These are phyloP conservation scores for Marasmius sp. DNA, from an alignment of 1,284 basidiomycete species.

Conservation along the genomic window DNA sequence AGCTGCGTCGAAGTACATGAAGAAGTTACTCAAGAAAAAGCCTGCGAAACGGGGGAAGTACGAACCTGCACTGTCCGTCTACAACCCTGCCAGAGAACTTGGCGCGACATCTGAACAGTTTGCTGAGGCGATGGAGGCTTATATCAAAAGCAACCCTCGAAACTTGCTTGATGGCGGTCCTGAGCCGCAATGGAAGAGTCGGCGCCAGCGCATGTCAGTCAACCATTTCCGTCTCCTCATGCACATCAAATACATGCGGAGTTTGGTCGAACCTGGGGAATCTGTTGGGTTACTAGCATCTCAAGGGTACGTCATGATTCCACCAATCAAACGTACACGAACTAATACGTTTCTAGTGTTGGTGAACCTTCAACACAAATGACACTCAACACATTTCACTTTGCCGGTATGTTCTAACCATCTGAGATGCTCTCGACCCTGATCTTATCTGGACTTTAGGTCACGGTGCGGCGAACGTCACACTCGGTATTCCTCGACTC, in stretches of 20 bases:
- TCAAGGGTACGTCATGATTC: slow-evolving; percentile 71
- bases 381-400: slow-evolving; percentile 99
- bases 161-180: slow-evolving; percentile 69
- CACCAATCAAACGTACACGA: neutral
- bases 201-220: slow-evolving; percentile 49
- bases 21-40: slow-evolving; percentile 82
- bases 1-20: slow-evolving; percentile 80
- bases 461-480: slow-evolving; percentile 99
- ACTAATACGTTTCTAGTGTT: slow-evolving; percentile 54
- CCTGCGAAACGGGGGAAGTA: slow-evolving; percentile 52
- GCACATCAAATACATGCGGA: slow-evolving; percentile 90
- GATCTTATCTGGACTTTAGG: slow-evolving; percentile 44
- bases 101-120: slow-evolving; percentile 95
- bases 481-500: slow-evolving; percentile 96
- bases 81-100: slow-evolving; percentile 79
- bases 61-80: slow-evolving; percentile 77
- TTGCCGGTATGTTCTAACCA: slow-evolving; percentile 67
- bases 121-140: slow-evolving; percentile 79
- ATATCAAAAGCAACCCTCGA: slow-evolving; percentile 79
- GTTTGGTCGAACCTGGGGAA: slow-evolving; percentile 95
- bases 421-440: neutral
- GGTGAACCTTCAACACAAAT: slow-evolving; percentile 99
- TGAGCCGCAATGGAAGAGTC: slow-evolving; percentile 42
- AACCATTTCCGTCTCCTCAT: slow-evolving; percentile 79
- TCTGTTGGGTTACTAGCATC: slow-evolving; percentile 97